A percentile compares a stretch with the other conserved stretches of the same genome.
These are phyloP conservation scores for Umbelopsis ramanniana DNA, from an alignment of 192 early-diverging fungal species.

Conservation along the genomic window DNA sequence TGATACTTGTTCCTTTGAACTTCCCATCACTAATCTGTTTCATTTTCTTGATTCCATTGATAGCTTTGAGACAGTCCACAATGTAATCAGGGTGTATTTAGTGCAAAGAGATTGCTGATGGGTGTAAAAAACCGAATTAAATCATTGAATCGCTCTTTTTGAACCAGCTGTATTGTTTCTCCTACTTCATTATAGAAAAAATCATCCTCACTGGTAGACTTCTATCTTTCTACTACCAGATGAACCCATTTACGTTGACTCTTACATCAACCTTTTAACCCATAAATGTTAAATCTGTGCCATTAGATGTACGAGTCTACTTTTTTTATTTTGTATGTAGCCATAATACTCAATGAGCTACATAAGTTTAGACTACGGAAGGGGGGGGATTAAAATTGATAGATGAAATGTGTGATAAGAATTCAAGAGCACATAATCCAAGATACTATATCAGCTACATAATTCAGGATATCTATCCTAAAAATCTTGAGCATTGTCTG, in stretches of 20 bases:
- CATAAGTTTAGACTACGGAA: too few species aligned
- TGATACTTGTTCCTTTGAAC: too few species aligned
- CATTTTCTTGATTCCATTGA: background rate
- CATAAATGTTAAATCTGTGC: background rate
- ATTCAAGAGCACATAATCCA: too few species aligned
- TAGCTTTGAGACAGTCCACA: background rate
- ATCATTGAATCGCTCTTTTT: constrained; percentile 4
- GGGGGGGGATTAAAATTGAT: background rate
- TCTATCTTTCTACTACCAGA: background rate
- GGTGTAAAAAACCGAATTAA: background rate
- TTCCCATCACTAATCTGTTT: background rate
- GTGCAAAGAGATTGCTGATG: constrained; percentile 17
- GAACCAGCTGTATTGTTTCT: too few species aligned
- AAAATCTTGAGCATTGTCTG: too few species aligned
- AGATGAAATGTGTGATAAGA: background rate
- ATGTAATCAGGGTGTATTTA: constrained; percentile 13
- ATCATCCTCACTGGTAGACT: too few species aligned
- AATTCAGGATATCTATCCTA: too few species aligned
- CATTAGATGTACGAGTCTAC: too few species aligned
- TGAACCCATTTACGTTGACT: background rate
- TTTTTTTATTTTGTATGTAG: too few species aligned
- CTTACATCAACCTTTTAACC: background rate
- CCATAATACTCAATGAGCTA: background rate
- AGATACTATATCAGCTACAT: too few species aligned
- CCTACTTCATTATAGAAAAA: too few species aligned